These are phyloP conservation scores for Annulohypoxylon moriforme DNA, from an alignment of 495 filamentous ascomycete species.

Conservation along the genomic window DNA sequence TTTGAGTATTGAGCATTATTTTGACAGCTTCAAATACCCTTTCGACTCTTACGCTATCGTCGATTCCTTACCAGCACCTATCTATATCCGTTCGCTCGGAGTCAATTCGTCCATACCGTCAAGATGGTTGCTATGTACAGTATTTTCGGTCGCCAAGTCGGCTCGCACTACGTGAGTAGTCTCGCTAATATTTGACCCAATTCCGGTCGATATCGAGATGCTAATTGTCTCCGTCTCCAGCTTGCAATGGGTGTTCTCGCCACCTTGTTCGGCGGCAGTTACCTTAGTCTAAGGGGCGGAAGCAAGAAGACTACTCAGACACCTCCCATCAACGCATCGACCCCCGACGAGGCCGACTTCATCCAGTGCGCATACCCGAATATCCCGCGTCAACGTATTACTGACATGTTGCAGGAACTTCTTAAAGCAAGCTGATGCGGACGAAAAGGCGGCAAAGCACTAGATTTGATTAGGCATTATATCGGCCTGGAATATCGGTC, in stretches of 20 bases:
- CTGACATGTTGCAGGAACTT: conserved; percentile 73
- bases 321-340: conserved; percentile 87
- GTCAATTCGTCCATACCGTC: conserved; percentile 57
- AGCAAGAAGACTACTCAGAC: conserved; percentile 68
- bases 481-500: conserved; percentile 36
- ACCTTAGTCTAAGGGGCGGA: conserved; percentile 67
- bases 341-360: conserved; percentile 95
- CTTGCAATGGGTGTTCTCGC: conserved; percentile 87
- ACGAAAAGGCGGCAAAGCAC: conserved; percentile 76
- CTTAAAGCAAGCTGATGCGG: conserved; percentile 75
- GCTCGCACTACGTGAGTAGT: conserved; percentile 88
- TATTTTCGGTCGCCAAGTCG: conserved; percentile 88
- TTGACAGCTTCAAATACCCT: conserved; percentile 40
- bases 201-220: conserved; percentile 9
- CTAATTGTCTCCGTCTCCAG: conserved; percentile 60
- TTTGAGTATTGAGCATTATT: conserved; percentile 42
- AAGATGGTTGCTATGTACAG: conserved; percentile 91
- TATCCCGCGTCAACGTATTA: conserved; percentile 23
- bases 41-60: conserved; percentile 44
- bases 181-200: background rate
- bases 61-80: conserved; percentile 36
- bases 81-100: conserved; percentile 31
- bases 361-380: conserved; percentile 80
- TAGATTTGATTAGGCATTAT: conserved; percentile 50
- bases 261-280: conserved; percentile 68